Evolutionary conservation across 2,329 filamentous ascomycete genomes (phyloP), one percentile per base, ranked within the genome.

Genomic region (Calycina marina): DNA sequence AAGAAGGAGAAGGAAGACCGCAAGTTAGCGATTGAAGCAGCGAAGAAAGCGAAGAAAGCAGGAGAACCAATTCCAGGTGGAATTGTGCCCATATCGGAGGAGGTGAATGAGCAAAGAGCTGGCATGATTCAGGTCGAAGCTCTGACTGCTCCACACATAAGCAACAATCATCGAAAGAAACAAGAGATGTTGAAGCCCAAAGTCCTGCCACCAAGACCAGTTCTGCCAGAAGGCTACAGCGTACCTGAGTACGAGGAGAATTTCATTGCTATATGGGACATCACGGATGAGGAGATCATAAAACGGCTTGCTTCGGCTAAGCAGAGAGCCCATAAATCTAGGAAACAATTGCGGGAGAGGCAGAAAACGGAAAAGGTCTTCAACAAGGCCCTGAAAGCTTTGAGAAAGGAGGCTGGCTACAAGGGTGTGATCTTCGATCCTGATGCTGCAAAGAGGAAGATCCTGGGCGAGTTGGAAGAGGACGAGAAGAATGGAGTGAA

Each of bases 261-360:
- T 38, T 48, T 46, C 29, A 38, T 54, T 31, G 40, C 38, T 2
- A 31, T 54, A 18, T 55, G 50, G 49, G 51, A 55, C 40, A 40
- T 54, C n/a, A 37, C 42, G 4, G 51, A 55, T 35, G 39, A 45
- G 14, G 41, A 50, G 12, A 39, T 54, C 14, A 34, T 43, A 28
- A 40, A 43, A 28, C 34, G 52, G 18, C 18, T 54, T 13, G 34
- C 34, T 5, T 20, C 31, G 2, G 34, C 37, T 11, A 46, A 45
- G 35, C 42, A 41, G 18, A 32, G 36, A 17, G 48, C 45, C 25
- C 38, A 28, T 17, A 25, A 32, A 17, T 35, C 37, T 8, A 40
- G 40, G 25, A 47, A 45, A 28, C 28, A 36, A 14, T 32, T 43
- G 9, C 35, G 39, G 18, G 40, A 33, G 11, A 25, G 43, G 14